Percentiles rank a stretch among this genome's conserved stretches.
Evolutionary conservation across 495 filamentous ascomycete species (phyloP).

Genomic region (Penicillium pancosmium): DNA sequence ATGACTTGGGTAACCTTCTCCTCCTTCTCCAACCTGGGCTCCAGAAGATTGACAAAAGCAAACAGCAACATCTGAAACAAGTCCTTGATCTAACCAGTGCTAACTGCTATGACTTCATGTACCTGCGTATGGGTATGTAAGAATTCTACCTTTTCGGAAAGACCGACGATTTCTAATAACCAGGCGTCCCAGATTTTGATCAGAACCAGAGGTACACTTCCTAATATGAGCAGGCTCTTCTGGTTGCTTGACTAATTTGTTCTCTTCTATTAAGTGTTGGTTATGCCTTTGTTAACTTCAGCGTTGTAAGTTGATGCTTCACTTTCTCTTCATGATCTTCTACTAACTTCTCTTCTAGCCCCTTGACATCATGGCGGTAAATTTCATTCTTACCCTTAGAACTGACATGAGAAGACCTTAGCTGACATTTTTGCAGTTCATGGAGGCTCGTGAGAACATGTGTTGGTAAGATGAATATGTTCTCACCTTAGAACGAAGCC

Average conservation of each 20-base stretch:
- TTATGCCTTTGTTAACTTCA: constrained; percentile 97
- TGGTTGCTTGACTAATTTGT: neutral
- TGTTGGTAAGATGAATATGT: constrained; percentile 55
- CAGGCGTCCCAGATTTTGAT: constrained; percentile 63
- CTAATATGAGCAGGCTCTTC: neutral
- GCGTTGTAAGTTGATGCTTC: constrained; percentile 58
- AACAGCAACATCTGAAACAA: constrained; percentile 60
- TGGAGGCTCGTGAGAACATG: constrained; percentile 67
- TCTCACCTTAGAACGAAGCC: neutral
- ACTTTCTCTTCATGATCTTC: neutral
- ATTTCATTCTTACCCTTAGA: constrained; percentile 13
- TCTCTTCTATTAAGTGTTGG: constrained; percentile 68
- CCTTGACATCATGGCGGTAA: constrained; percentile 71
- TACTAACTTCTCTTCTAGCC: constrained; percentile 51
- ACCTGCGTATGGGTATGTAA: constrained; percentile 76
- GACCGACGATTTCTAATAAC: constrained; percentile 4
- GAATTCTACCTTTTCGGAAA: neutral
- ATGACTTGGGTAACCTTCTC: constrained; percentile 65
- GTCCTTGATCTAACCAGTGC: constrained; percentile 78
- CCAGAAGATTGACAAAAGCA: neutral
- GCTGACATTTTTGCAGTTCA: constrained; percentile 62
- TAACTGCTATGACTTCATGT: constrained; percentile 91
- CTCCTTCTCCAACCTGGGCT: neutral
- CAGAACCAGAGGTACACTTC: constrained; percentile 80
- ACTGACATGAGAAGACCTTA: neutral